Percentiles rank a stretch among this genome's conserved stretches.
phyloP scores from a whole-genome alignment of 371 early-diverging fungal species.

The Umbelopsis sp. region DNA sequence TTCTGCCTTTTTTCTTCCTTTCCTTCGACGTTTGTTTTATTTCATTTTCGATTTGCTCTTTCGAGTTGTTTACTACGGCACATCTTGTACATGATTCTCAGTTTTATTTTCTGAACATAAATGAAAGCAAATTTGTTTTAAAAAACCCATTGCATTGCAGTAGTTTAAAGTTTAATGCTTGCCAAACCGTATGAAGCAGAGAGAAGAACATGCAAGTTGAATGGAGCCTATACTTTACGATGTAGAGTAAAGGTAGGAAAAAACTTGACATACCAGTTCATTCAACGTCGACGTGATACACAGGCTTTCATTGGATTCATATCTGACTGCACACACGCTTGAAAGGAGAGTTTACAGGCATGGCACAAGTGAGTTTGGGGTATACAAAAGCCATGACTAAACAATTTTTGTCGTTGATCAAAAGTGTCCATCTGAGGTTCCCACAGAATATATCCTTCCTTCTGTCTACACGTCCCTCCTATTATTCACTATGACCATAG shows the following conservation, averaged over 20 bases:
- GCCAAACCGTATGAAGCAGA: too few species aligned
- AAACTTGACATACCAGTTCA: too few species aligned
- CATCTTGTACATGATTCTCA: slow-evolving; percentile 20
- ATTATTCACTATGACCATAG: slow-evolving; percentile 3
- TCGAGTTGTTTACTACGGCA: slow-evolving; percentile 15
- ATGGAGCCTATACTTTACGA: too few species aligned
- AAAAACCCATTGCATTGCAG: not conserved
- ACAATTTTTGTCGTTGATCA: not conserved
- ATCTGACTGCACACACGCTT: not conserved
- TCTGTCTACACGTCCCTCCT: not conserved
- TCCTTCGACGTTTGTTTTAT: not conserved
- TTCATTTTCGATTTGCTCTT: slow-evolving; percentile 18
- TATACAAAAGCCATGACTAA: not conserved
- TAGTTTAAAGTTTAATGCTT: too few species aligned
- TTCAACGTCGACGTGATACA: too few species aligned
- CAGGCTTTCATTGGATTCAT: too few species aligned
- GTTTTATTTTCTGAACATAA: slow-evolving; percentile 19
- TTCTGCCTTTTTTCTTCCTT: not conserved
- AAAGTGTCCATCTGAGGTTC: slow-evolving; percentile 15
- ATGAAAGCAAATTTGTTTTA: slow-evolving; percentile 18
- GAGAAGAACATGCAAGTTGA: too few species aligned
- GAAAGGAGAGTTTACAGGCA: not conserved
- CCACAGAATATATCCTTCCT: not conserved
- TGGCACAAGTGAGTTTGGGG: not conserved
- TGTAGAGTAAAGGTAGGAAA: too few species aligned